These are phyloP conservation scores for Houttuynia cordata DNA, from an alignment of 164 flowering plant species.

Conservation along the genomic window DNA sequence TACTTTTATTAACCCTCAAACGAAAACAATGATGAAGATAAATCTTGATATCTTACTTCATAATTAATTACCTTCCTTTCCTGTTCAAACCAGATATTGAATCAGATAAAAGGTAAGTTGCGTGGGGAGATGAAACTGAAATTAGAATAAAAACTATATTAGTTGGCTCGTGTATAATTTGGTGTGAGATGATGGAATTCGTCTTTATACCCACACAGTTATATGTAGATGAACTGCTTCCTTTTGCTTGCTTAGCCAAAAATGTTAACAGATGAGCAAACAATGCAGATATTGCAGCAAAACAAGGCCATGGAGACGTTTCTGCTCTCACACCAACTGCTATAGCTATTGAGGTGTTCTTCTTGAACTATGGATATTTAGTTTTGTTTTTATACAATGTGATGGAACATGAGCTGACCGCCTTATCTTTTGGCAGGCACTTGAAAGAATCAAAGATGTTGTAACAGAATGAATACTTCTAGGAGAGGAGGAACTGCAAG, in stretches of 20 bases:
- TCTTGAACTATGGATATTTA: not conserved
- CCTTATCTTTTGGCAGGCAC: constrained; percentile 7
- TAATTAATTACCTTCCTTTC: not conserved
- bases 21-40: not conserved
- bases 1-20: not conserved
- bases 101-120: not conserved
- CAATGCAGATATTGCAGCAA: constrained; percentile 57
- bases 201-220: not conserved
- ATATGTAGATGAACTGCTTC: not conserved
- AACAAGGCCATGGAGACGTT: constrained; percentile 52
- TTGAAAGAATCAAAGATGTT: constrained; percentile 5
- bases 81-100: not conserved
- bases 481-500: not conserved
- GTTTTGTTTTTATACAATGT: not conserved
- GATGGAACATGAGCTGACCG: not conserved
- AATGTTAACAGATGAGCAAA: not conserved
- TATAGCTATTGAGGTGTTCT: constrained; percentile 54
- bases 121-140: no score
- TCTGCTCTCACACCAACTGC: constrained; percentile 47
- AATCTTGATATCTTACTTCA: no score
- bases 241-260: not conserved
- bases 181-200: not conserved
- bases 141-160: no score
- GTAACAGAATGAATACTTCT: not conserved
- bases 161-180: not conserved